Conservation (phyloP, 2,329 filamentous ascomycete species). For the Diaporthe destruens region DNA sequence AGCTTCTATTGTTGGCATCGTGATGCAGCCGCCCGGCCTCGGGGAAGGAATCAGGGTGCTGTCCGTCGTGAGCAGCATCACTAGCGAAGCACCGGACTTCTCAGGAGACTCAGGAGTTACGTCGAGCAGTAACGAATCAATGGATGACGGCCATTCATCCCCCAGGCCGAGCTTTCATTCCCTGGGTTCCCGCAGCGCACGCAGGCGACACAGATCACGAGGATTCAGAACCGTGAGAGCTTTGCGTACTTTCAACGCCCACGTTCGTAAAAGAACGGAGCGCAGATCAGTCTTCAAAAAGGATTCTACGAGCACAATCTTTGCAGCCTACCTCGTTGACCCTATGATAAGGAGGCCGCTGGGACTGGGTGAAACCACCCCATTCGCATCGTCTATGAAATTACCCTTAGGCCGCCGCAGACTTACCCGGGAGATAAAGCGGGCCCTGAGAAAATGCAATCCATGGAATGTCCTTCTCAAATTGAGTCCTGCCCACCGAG, state of each 20-base stretch:
- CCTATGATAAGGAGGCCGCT: neutral
- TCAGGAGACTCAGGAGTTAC: neutral
- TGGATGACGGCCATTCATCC: neutral
- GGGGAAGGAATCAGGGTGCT: neutral
- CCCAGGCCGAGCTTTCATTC: neutral
- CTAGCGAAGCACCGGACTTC: neutral
- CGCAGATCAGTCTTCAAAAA: neutral
- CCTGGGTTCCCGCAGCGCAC: neutral
- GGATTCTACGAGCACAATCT: neutral
- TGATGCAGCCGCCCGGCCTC: neutral
- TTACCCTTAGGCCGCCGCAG: neutral
- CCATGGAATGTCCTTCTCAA: neutral
- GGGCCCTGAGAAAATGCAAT: neutral
- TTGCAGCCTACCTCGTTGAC: neutral
- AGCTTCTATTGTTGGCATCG: neutral
- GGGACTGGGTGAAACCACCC: too few relatives aligned
- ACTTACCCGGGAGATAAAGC: neutral
- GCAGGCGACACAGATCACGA: neutral
- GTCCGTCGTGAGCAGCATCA: too few relatives aligned
- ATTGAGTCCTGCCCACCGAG: neutral
- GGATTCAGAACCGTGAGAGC: neutral
- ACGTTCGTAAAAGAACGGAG: neutral
- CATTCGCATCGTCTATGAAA: neutral
- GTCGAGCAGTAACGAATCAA: neutral
- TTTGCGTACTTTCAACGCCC: neutral